phyloP scores from a whole-genome alignment of 306 rosid genomes.

The Acacia acuminata region DNA sequence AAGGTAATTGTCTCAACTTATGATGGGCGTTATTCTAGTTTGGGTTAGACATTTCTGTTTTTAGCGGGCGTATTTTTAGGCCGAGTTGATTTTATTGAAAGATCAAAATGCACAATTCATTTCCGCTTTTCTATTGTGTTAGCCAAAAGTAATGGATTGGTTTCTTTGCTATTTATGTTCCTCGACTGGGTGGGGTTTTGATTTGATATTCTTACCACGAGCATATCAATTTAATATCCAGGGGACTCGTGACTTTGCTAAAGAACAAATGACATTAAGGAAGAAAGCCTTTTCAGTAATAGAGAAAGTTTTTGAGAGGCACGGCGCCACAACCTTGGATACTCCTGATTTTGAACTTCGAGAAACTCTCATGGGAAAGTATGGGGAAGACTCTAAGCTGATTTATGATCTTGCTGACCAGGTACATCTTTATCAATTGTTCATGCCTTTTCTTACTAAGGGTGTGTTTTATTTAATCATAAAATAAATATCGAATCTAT shows the following conservation, averaged over 20 bases:
- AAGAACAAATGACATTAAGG: constrained; percentile 93
- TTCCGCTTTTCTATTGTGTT: constrained; percentile 15
- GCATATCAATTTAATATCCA: constrained; percentile 31
- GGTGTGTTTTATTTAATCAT: too few species aligned
- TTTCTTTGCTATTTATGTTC: constrained; percentile 26
- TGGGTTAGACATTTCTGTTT: constrained; percentile 5
- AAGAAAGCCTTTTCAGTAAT: constrained; percentile 79
- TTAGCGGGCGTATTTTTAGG: neutral
- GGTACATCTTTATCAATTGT: constrained; percentile 51
- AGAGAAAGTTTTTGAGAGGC: constrained; percentile 89
- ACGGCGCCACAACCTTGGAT: constrained; percentile 93
- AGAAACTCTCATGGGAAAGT: constrained; percentile 92
- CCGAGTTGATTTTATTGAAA: neutral
- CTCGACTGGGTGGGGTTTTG: constrained; percentile 9
- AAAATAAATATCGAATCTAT: too few species aligned
- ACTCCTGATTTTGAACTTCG: constrained; percentile 97
- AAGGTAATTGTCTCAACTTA: constrained; percentile 54
- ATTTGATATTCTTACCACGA: constrained; percentile 42
- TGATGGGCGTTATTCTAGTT: neutral
- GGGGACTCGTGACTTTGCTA: constrained; percentile 97
- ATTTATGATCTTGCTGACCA: constrained; percentile 97
- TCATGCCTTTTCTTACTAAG: constrained; percentile 8
- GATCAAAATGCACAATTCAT: neutral
- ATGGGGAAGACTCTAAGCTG: constrained; percentile 97
- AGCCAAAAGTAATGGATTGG: neutral